Percentiles rank a stretch among this genome's conserved stretches.
phyloP scores from a whole-genome alignment of 73 alveolate genomes.

The Blepharisma japonicum region DNA sequence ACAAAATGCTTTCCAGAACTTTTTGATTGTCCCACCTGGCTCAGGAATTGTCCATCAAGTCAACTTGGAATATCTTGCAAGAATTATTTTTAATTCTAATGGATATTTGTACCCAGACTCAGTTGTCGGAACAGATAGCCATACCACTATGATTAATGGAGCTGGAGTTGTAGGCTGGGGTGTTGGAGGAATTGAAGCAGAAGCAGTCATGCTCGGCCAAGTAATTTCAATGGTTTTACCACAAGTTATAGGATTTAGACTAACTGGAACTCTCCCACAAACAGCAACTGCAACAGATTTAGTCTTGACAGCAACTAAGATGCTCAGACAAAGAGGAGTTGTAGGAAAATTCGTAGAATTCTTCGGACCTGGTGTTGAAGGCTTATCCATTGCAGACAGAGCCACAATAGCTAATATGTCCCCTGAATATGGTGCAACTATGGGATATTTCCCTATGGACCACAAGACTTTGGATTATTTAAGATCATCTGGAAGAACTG shows the following conservation, averaged over 20 bases:
- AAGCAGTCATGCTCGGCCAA: constrained; percentile 90
- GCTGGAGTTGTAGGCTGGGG: constrained; percentile 93
- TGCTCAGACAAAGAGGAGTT: constrained; percentile 92
- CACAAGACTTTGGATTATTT: constrained; percentile 72
- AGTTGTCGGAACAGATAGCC: constrained; percentile 89
- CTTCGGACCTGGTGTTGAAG: constrained; percentile 80
- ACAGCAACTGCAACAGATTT: constrained; percentile 83
- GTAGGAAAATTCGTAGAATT: constrained; percentile 91
- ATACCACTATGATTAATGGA: constrained; percentile 91
- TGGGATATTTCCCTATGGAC: constrained; percentile 93
- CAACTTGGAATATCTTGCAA: constrained; percentile 82
- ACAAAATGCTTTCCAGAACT: constrained; percentile 75
- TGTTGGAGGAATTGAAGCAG: constrained; percentile 93
- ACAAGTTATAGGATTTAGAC: constrained; percentile 80
- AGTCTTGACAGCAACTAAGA: constrained; percentile 67
- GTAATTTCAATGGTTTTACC: constrained; percentile 85
- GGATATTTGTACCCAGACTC: constrained; percentile 70
- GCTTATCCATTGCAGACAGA: constrained; percentile 76
- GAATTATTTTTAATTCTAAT: constrained; percentile 72
- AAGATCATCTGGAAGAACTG: constrained; percentile 75
- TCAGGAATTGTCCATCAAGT: constrained; percentile 66
- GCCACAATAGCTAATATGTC: constrained; percentile 90
- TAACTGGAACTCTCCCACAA: constrained; percentile 64
- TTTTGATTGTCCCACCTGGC: constrained; percentile 88
- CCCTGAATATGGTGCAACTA: constrained; percentile 93